Conservation (phyloP, 352 stramenopile genomes). For the Phytophthora ohioensis region DNA sequence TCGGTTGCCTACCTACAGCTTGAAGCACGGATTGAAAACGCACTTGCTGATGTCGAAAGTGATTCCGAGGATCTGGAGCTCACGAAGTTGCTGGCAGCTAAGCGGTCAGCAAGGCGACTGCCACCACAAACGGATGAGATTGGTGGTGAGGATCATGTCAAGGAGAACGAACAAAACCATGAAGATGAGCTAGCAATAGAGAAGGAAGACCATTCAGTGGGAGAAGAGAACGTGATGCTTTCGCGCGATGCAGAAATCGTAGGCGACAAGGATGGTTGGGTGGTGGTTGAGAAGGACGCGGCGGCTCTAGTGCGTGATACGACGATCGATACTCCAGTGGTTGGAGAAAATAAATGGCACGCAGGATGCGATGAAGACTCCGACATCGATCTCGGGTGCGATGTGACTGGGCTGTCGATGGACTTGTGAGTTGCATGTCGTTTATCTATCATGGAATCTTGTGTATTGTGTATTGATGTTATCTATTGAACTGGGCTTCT, state of each 20-base stretch:
- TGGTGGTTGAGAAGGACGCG: slow-evolving; percentile 12
- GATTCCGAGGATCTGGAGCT: slow-evolving; percentile 40
- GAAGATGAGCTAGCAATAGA: background rate
- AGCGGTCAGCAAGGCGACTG: slow-evolving; percentile 35
- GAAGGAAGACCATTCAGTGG: background rate
- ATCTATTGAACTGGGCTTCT: slow-evolving; percentile 10
- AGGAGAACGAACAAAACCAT: background rate
- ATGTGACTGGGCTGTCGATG: slow-evolving; percentile 58
- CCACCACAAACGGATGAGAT: background rate
- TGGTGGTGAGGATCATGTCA: background rate
- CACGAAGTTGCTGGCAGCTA: slow-evolving; percentile 38
- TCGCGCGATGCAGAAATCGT: background rate
- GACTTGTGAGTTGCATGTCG: slow-evolving; percentile 60
- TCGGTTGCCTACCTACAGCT: background rate
- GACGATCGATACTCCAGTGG: background rate
- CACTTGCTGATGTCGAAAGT: slow-evolving; percentile 4
- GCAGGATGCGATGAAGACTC: slow-evolving; percentile 13
- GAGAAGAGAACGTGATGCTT: background rate
- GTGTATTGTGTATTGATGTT: slow-evolving; percentile 21
- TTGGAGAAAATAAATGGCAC: background rate
- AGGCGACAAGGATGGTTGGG: slow-evolving; percentile 17
- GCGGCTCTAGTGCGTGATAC: background rate
- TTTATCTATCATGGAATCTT: slow-evolving; percentile 27
- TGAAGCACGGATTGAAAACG: slow-evolving; percentile 3
- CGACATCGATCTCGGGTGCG: slow-evolving; percentile 13